Evolutionary conservation across 2,329 filamentous ascomycete genomes (phyloP), one percentile per base, ranked within the genome.

Genomic region (Coniochaeta sp.): DNA sequence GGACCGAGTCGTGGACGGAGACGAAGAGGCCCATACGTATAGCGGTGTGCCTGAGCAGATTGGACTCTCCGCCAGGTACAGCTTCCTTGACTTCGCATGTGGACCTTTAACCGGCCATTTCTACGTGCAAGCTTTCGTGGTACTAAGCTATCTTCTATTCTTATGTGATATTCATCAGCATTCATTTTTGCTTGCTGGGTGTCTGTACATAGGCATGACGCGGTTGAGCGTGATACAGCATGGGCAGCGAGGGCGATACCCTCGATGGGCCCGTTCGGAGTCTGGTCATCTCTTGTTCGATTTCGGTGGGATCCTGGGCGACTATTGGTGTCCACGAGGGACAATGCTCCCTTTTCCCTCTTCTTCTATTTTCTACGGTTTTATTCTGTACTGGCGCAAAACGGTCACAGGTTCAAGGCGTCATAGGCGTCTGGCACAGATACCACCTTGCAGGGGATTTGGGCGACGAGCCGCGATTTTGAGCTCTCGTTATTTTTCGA

Each of bases 1-100:
- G 93, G 93, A 34, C 89, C 89, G 6, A 90, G 84, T 70, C 86
- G 93, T 65, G 91, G 92, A 34, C 82, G 93, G 63, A 82, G 93
- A 70, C 83, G 91, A 70, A 82, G 91, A 63, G 83, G 82, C 42
- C 77, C 72, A 60, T 72, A 75, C 58, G 62, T 64, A 55, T 73
- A 66, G 30, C 16, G 3, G 38, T 19, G 38, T 40, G 5, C n/a
- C 38, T 17, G 38, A n/a, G 16, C 10, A 10, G 16, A 19, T 40
- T n/a, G n/a, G 3, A 17, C 38, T n/a, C 38, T 16, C 17, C 17
- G 38, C 38, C 16, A n/a, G 5, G 38, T 7, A 17, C 17, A 6
- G 10, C 5, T 4, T 40, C 38, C 17, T 40, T 10, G 30, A 34
- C 52, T 34, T 55, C 12, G 42, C 19, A 26, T 24, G 4, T 14